Percentiles rank a stretch among this genome's conserved stretches.
Evolutionary conservation across 1,284 basidiomycete species (phyloP).

Genomic region (Peniophora sp.): DNA sequence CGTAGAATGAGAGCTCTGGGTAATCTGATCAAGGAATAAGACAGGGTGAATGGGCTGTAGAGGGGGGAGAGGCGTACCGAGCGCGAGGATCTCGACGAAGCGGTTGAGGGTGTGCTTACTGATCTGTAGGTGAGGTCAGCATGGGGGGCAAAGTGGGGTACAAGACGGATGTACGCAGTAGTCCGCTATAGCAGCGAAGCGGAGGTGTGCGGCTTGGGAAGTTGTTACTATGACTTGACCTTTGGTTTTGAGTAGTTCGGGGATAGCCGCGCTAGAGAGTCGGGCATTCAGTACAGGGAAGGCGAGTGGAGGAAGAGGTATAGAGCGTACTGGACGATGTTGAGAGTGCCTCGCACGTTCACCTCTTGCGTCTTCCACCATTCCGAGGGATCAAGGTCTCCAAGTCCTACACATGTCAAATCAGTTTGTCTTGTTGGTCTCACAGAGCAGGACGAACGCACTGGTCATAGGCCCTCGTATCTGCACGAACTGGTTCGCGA

Average conservation of each 20-base stretch:
- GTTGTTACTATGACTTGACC: background rate
- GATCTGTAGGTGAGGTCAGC: background rate
- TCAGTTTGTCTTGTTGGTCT: too few relatives aligned
- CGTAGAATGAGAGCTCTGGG: background rate
- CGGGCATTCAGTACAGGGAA: too few relatives aligned
- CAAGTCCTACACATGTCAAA: background rate
- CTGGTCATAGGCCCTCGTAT: background rate
- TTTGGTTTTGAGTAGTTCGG: background rate
- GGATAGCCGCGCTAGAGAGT: background rate
- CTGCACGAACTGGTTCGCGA: conserved; percentile 6
- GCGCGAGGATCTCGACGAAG: background rate
- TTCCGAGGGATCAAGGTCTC: background rate
- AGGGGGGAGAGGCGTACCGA: background rate
- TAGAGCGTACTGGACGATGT: background rate
- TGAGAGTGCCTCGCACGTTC: background rate
- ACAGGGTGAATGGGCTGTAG: background rate
- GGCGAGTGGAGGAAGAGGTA: too few relatives aligned
- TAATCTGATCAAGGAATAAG: background rate
- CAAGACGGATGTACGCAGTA: background rate
- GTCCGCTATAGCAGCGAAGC: background rate
- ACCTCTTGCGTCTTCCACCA: background rate
- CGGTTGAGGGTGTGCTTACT: background rate
- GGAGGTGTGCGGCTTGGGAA: background rate
- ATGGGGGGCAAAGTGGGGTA: background rate
- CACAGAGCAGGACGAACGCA: background rate